Percentiles rank a stretch among this genome's conserved stretches.
phyloP scores from a whole-genome alignment of 345 rosid genomes.

The Corymbia maculata region DNA sequence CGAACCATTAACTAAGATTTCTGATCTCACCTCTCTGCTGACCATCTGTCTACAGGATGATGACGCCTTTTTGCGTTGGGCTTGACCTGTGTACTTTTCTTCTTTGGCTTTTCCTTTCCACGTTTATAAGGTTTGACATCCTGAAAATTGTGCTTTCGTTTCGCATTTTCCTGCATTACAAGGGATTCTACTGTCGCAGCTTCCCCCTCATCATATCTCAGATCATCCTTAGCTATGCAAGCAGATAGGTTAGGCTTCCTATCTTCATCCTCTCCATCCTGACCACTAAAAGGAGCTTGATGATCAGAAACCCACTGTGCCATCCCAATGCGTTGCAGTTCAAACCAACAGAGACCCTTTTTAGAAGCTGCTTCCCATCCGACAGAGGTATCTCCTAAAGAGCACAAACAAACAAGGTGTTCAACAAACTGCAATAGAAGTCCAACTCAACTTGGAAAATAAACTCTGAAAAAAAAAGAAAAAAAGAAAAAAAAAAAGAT shows the following conservation, averaged over 20 bases:
- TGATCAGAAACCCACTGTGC: neutral
- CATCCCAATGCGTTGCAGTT: neutral
- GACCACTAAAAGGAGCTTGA: neutral
- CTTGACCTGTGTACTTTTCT: neutral
- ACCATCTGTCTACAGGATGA: slow-evolving; percentile 41
- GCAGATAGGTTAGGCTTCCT: neutral
- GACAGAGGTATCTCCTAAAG: neutral
- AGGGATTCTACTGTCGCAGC: neutral
- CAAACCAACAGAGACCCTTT: neutral
- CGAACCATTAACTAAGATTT: neutral
- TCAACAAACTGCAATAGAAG: neutral
- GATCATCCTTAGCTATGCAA: neutral
- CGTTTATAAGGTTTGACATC: neutral
- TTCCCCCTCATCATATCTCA: neutral
- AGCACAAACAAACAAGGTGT: neutral
- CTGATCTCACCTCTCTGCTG: slow-evolving; percentile 45
- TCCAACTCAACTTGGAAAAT: neutral
- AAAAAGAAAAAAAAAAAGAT: neutral
- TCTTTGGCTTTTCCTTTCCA: neutral
- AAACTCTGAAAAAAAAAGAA: neutral
- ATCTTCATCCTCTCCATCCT: neutral
- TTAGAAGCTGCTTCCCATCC: neutral
- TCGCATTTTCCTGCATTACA: neutral
- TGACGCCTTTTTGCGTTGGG: neutral
- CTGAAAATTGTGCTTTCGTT: neutral